Conservation (phyloP, 805 yeast species). For the Metschnikowia lochheadii region DNA sequence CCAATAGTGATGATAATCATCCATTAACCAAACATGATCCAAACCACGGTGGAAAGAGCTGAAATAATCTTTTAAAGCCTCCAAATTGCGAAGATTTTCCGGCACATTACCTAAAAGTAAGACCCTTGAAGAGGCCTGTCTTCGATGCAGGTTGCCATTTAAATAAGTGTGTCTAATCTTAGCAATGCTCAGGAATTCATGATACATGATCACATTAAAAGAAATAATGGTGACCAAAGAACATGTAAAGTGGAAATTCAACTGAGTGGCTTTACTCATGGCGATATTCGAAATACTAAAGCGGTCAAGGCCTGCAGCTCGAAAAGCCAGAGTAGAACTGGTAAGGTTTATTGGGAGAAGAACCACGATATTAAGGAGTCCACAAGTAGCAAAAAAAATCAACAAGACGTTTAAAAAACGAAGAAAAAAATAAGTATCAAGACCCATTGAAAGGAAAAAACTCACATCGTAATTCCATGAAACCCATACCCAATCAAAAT, state of each 20-base stretch:
- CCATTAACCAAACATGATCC: conserved; percentile 55
- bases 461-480: conserved; percentile 38
- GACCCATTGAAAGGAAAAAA: conserved; percentile 49
- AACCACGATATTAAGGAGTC: conserved; percentile 52
- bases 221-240: conserved; percentile 50
- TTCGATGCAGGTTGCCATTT: conserved; percentile 22
- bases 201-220: conserved; percentile 52
- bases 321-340: conserved; percentile 28
- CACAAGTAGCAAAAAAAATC: conserved; percentile 48
- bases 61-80: conserved; percentile 27
- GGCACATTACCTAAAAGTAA: conserved; percentile 49
- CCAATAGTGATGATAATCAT: conserved; percentile 23
- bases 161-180: conserved; percentile 45
- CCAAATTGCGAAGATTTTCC: conserved; percentile 20
- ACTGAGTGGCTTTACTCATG: conserved; percentile 41
- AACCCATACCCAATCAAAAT: conserved; percentile 56
- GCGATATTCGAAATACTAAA: conserved; percentile 72
- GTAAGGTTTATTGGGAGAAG: conserved; percentile 60
- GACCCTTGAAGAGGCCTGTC: conserved; percentile 25
- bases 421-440: conserved; percentile 73
- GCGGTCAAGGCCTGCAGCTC: conserved; percentile 54
- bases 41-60: conserved; percentile 51
- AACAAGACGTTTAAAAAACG: conserved; percentile 54
- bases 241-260: conserved; percentile 62
- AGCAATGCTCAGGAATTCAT: conserved; percentile 53